These are phyloP conservation scores for Erythrobasidium hasegawianum DNA, from an alignment of 1,284 basidiomycete species.

Conservation along the genomic window DNA sequence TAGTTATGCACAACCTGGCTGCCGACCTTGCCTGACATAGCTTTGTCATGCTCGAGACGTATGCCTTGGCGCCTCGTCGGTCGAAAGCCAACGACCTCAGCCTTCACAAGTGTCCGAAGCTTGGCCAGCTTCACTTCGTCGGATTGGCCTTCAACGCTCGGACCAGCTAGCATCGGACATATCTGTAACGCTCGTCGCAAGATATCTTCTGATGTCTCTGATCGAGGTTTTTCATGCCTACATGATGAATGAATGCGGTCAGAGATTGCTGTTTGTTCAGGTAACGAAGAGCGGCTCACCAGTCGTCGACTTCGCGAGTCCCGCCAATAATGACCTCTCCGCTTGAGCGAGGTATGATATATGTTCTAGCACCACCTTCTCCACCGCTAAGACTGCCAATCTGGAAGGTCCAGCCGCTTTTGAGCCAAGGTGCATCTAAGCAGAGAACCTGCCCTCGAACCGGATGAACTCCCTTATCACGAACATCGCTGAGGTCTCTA, in stretches of 20 bases:
- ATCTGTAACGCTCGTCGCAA: slow-evolving; percentile 46
- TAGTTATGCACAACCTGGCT: slow-evolving; percentile 48
- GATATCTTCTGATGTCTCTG: slow-evolving; percentile 45
- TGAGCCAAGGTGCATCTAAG: slow-evolving; percentile 45
- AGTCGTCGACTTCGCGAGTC: slow-evolving; percentile 48
- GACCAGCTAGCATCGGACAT: slow-evolving; percentile 44
- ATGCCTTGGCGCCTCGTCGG: slow-evolving; percentile 45
- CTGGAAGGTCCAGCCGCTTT: slow-evolving; percentile 48
- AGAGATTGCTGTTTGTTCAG: too few relatives aligned
- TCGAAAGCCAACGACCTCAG: slow-evolving; percentile 28
- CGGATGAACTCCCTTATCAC: slow-evolving; percentile 29
- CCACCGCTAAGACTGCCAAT: slow-evolving; percentile 39
- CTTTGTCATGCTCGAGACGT: slow-evolving; percentile 42
- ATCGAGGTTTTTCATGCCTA: slow-evolving; percentile 40
- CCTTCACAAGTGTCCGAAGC: slow-evolving; percentile 34
- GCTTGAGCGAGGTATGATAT: slow-evolving; percentile 49
- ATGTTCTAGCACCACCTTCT: slow-evolving; percentile 46
- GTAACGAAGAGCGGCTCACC: slow-evolving; percentile 34
- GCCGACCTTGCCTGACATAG: slow-evolving; percentile 6
- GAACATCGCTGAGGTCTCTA: slow-evolving; percentile 18
- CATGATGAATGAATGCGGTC: not conserved
- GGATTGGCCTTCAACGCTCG: slow-evolving; percentile 19
- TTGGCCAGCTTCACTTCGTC: slow-evolving; percentile 12
- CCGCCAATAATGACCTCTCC: slow-evolving; percentile 51
- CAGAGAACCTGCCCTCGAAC: slow-evolving; percentile 34